These are phyloP conservation scores for Luffa acutangula DNA, from an alignment of 306 rosid species.

Conservation along the genomic window DNA sequence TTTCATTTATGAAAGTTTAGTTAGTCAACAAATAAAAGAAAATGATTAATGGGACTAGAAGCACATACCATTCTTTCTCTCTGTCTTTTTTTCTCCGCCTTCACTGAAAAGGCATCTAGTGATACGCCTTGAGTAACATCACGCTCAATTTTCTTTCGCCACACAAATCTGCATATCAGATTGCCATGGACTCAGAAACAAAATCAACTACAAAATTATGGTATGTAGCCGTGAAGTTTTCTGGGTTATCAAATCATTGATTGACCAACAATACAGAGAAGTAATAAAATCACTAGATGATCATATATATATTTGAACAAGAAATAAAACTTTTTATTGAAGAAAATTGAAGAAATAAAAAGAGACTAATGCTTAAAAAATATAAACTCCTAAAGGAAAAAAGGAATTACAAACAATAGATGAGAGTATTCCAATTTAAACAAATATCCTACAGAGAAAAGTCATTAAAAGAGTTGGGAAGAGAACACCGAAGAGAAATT, in stretches of 20 bases:
- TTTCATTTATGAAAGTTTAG: background rate
- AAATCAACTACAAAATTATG: background rate
- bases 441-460: no score
- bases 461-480: no score
- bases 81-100: slow-evolving; percentile 68
- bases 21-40: background rate
- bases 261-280: background rate
- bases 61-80: slow-evolving; percentile 73
- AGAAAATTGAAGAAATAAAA: no score
- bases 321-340: no score
- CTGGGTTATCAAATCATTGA: background rate
- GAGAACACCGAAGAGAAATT: background rate
- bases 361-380: no score
- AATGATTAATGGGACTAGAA: slow-evolving; percentile 5
- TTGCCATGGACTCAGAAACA: background rate
- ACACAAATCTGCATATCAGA: slow-evolving; percentile 63
- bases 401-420: no score
- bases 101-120: slow-evolving; percentile 54
- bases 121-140: slow-evolving; percentile 67
- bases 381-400: no score
- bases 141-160: slow-evolving; percentile 95
- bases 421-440: no score
- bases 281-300: background rate
- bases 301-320: background rate
- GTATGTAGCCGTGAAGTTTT: background rate